These are phyloP conservation scores for Rehmannia glutinosa DNA, from an alignment of 257 asterid genomes.

Conservation along the genomic window DNA sequence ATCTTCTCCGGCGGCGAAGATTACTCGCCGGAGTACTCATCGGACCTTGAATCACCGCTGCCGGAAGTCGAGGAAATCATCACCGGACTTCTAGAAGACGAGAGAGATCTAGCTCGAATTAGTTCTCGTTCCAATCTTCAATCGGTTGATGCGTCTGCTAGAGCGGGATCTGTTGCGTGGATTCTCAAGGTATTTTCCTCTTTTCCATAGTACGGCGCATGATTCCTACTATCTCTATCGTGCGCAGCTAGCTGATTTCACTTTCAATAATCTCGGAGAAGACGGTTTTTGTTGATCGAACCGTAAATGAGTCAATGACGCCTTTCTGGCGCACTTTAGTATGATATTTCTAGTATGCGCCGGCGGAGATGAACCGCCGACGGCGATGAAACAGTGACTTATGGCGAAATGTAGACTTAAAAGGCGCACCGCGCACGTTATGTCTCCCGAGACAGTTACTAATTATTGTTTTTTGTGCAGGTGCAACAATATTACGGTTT, in stretches of 20 bases:
- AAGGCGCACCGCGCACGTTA: conserved; percentile 9
- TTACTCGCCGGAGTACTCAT: conserved; percentile 55
- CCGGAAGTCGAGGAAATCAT: conserved; percentile 59
- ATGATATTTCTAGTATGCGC: not conserved
- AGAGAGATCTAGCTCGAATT: conserved; percentile 38
- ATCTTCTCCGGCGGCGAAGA: conserved; percentile 41
- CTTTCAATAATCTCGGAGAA: too few species aligned
- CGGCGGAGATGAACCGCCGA: too few species aligned
- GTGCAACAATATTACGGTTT: conserved; percentile 71
- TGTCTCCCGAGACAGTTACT: conserved; percentile 12
- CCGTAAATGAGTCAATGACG: too few species aligned
- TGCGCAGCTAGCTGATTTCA: conserved; percentile 15
- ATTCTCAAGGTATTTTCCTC: conserved; percentile 66
- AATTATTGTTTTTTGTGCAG: conserved; percentile 35
- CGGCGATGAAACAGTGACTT: conserved; percentile 20
- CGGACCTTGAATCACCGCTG: conserved; percentile 42
- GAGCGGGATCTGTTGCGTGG: conserved; percentile 78
- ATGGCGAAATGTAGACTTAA: conserved; percentile 3
- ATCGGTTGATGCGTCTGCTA: conserved; percentile 49
- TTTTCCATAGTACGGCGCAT: not conserved
- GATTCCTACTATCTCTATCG: conserved; percentile 3
- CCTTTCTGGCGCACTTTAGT: conserved; percentile 4
- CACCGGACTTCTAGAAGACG: conserved; percentile 65
- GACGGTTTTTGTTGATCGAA: too few species aligned
- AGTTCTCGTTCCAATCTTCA: conserved; percentile 33